These are phyloP conservation scores for Aspergillus ruber DNA, from an alignment of 2,329 filamentous ascomycete species.

Conservation along the genomic window DNA sequence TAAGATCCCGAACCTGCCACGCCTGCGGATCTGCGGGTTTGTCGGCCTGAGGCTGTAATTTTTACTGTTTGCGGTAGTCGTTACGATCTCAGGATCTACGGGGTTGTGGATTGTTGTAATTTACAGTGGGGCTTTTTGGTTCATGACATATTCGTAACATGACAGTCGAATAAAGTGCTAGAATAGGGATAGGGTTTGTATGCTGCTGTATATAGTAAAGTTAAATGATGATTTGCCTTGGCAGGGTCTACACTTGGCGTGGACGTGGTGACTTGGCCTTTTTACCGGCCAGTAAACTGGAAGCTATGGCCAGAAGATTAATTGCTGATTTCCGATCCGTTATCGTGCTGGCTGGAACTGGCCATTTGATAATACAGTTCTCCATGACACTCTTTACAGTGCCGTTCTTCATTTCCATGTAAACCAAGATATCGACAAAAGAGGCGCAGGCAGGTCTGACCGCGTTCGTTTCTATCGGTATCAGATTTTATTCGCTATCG, in stretches of 20 bases:
- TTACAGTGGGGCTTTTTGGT: not conserved
- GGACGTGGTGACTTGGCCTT: not conserved
- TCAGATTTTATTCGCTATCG: no score
- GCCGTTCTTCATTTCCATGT: no score
- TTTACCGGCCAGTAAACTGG: not conserved
- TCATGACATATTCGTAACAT: not conserved
- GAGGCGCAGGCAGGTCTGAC: no score
- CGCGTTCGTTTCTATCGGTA: no score
- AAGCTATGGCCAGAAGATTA: conserved; percentile 26
- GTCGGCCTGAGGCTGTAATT: not conserved
- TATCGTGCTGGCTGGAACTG: not conserved
- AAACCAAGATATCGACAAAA: no score
- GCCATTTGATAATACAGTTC: no score
- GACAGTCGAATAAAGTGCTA: not conserved
- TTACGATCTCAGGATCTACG: not conserved
- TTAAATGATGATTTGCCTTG: conserved; percentile 3
- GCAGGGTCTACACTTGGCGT: not conserved
- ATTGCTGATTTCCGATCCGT: conserved; percentile 5
- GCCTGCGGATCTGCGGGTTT: not conserved
- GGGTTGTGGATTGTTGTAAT: not conserved
- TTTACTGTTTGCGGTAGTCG: not conserved
- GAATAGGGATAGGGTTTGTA: not conserved
- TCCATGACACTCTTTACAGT: no score
- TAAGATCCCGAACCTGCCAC: not conserved
- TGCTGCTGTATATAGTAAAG: not conserved